These are phyloP conservation scores for Wolfiporia cocos DNA, from an alignment of 1,284 basidiomycete genomes.

Conservation along the genomic window DNA sequence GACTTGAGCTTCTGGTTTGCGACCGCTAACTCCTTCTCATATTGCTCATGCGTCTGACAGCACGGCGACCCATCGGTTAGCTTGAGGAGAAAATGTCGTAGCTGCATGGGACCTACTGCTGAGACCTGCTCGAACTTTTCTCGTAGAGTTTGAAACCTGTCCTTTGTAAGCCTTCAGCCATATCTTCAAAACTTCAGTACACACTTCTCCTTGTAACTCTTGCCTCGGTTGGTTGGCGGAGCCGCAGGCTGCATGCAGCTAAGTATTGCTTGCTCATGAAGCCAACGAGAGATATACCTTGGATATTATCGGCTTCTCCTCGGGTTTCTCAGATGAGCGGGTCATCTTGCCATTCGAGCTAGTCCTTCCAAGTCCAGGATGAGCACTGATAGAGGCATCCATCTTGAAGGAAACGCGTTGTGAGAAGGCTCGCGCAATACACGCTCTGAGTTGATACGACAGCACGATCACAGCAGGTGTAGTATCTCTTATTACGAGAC, in stretches of 20 bases:
- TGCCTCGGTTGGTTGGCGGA: slow-evolving; percentile 10
- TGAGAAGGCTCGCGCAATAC: too few relatives aligned
- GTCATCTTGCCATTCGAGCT: not conserved
- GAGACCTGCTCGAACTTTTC: slow-evolving; percentile 50
- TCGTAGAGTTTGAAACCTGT: slow-evolving; percentile 44
- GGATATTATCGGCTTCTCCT: not conserved
- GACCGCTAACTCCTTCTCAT: slow-evolving; percentile 38
- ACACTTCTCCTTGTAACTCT: slow-evolving; percentile 25
- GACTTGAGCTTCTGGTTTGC: slow-evolving; percentile 45
- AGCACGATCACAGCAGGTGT: too few relatives aligned
- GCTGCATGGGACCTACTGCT: slow-evolving; percentile 41
- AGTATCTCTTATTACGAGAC: too few relatives aligned
- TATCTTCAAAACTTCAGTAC: slow-evolving; percentile 1
- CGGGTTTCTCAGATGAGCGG: not conserved
- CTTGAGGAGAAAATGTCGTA: not conserved
- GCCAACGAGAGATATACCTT: not conserved
- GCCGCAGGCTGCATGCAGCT: not conserved
- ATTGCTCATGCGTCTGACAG: slow-evolving; percentile 35
- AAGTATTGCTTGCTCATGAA: not conserved
- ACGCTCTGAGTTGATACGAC: too few relatives aligned
- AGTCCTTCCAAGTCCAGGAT: not conserved
- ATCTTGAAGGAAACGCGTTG: not conserved
- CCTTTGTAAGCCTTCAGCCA: not conserved
- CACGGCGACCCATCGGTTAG: not conserved
- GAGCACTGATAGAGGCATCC: not conserved